These are phyloP conservation scores for Candida sojae DNA, from an alignment of 1,139 yeast species.

Conservation along the genomic window DNA sequence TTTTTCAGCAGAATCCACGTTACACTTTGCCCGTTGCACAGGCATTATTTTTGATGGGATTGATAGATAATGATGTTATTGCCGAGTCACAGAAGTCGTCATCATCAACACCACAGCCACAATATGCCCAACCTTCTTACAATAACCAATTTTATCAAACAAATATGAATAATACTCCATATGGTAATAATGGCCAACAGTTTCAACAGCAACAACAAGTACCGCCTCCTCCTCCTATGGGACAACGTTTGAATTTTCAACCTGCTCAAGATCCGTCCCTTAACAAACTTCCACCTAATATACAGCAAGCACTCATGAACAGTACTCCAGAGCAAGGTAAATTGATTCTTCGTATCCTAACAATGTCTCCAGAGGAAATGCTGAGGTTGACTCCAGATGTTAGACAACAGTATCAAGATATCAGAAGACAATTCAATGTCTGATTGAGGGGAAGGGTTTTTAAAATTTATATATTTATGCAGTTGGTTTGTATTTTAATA, in stretches of 20 bases:
- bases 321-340: slow-evolving; percentile 61
- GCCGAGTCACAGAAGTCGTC: slow-evolving; percentile 41
- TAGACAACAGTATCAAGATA: slow-evolving; percentile 43
- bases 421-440: slow-evolving; percentile 20
- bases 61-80: slow-evolving; percentile 65
- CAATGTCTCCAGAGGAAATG: slow-evolving; percentile 57
- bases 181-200: slow-evolving; percentile 10
- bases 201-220: slow-evolving; percentile 10
- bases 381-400: slow-evolving; percentile 59
- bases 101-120: slow-evolving; percentile 26
- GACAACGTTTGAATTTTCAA: slow-evolving; percentile 12
- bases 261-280: slow-evolving; percentile 27
- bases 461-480: neutral
- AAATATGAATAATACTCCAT: slow-evolving; percentile 5
- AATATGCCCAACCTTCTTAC: slow-evolving; percentile 12
- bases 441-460: neutral
- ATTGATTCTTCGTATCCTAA: slow-evolving; percentile 64
- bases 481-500: neutral
- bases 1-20: slow-evolving; percentile 57
- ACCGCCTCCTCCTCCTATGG: slow-evolving; percentile 16
- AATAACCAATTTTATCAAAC: slow-evolving; percentile 7
- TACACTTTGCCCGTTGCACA: slow-evolving; percentile 70
- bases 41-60: slow-evolving; percentile 74
- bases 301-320: slow-evolving; percentile 49
- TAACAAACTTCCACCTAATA: slow-evolving; percentile 50